These are phyloP conservation scores for Hypoxylon sp. DNA, from an alignment of 2,329 filamentous ascomycete genomes.

Conservation along the genomic window DNA sequence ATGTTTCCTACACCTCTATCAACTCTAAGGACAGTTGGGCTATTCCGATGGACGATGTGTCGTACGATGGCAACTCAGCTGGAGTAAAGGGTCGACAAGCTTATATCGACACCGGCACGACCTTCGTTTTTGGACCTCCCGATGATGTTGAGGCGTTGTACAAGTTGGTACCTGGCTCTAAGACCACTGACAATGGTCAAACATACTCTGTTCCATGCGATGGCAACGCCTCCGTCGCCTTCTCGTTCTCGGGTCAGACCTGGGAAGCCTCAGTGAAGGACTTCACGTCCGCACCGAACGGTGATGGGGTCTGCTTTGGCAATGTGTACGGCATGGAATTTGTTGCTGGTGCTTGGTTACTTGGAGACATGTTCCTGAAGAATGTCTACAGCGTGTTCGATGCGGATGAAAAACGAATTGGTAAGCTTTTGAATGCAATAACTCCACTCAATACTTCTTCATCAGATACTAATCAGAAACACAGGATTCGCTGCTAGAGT, in stretches of 20 bases:
- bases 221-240: constrained; percentile 65
- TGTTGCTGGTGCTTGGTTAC: constrained; percentile 74
- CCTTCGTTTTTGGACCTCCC: constrained; percentile 76
- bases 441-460: constrained; percentile 3
- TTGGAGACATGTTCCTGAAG: constrained; percentile 87
- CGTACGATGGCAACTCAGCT: constrained; percentile 66
- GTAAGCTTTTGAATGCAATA: constrained; percentile 50
- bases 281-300: constrained; percentile 65
- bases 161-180: constrained; percentile 69
- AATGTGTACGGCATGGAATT: constrained; percentile 79
- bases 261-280: constrained; percentile 76
- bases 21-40: constrained; percentile 68
- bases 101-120: constrained; percentile 86
- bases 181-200: constrained; percentile 62
- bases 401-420: constrained; percentile 71
- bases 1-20: constrained; percentile 71
- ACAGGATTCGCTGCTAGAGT: constrained; percentile 51
- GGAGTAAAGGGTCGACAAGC: constrained; percentile 66
- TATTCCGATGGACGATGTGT: constrained; percentile 72
- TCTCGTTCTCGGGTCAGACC: constrained; percentile 72
- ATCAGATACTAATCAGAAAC: constrained; percentile 25
- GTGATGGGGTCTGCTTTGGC: constrained; percentile 66
- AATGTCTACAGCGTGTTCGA: constrained; percentile 92
- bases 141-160: constrained; percentile 74
- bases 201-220: constrained; percentile 79